A percentile compares a stretch with the other conserved stretches of the same genome.
Conservation (phyloP, 2,329 filamentous ascomycete species). For the Colletotrichum truncatum region DNA sequence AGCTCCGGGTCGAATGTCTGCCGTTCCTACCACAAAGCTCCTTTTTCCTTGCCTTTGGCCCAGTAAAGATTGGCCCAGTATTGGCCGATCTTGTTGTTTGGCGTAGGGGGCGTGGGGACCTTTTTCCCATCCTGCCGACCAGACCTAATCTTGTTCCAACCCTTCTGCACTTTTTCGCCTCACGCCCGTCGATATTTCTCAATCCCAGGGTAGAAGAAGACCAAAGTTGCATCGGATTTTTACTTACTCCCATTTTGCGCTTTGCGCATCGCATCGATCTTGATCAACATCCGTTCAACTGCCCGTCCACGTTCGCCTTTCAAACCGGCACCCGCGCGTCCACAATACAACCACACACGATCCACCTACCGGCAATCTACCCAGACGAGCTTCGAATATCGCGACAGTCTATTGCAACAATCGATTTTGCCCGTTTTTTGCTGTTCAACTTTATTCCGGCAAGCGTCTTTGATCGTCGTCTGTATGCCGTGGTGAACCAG, state of each 20-base stretch:
- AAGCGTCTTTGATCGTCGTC: not conserved
- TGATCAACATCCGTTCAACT: not conserved
- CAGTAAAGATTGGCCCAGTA: slow-evolving; percentile 14
- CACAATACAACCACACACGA: not conserved
- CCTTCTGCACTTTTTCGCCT: not conserved
- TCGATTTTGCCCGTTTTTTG: too few species aligned
- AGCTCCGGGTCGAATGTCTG: not conserved
- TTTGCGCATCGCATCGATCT: too few species aligned
- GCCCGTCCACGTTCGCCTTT: not conserved
- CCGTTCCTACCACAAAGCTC: not conserved
- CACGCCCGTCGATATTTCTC: not conserved
- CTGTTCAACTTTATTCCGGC: not conserved
- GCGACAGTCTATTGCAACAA: not conserved
- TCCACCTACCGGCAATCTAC: not conserved
- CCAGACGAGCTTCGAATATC: not conserved
- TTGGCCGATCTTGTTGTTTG: slow-evolving; percentile 20
- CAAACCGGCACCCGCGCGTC: not conserved
- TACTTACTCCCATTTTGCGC: not conserved
- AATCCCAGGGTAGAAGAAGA: not conserved
- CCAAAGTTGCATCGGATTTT: not conserved
- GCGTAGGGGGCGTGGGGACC: slow-evolving; percentile 1
- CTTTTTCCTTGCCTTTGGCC: not conserved
- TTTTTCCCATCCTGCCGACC: not conserved
- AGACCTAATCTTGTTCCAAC: not conserved
- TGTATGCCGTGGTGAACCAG: not conserved